These are phyloP conservation scores for Spinellus fusiger DNA, from an alignment of 192 early-diverging fungal species.

Conservation along the genomic window DNA sequence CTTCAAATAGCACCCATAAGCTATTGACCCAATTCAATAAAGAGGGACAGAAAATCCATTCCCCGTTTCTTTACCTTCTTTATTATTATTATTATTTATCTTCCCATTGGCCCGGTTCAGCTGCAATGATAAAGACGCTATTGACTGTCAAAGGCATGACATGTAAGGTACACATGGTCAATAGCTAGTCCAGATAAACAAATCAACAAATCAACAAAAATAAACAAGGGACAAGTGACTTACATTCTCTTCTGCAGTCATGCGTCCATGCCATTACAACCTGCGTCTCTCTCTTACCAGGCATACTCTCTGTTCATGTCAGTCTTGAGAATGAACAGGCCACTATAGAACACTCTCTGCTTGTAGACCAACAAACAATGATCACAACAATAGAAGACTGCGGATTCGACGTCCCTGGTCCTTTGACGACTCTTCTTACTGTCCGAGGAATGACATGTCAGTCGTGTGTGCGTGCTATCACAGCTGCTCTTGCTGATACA, in stretches of 20 bases:
- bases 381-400: slow-evolving; percentile 56
- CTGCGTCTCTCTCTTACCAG: slow-evolving; percentile 39
- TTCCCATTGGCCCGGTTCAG: background rate
- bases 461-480: slow-evolving; percentile 73
- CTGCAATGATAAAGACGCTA: background rate
- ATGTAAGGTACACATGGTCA: background rate
- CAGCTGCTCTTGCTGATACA: slow-evolving; percentile 41
- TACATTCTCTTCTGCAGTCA: slow-evolving; percentile 35
- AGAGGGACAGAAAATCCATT: too few relatives aligned
- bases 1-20: too few relatives aligned
- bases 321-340: slow-evolving; percentile 43
- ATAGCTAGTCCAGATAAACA: background rate
- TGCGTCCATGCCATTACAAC: slow-evolving; percentile 67
- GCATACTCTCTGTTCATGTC: slow-evolving; percentile 50
- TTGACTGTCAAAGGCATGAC: background rate
- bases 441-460: slow-evolving; percentile 85
- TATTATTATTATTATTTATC: background rate
- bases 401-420: slow-evolving; percentile 55
- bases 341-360: slow-evolving; percentile 47
- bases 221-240: too few relatives aligned
- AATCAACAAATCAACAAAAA: background rate
- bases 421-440: slow-evolving; percentile 8
- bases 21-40: too few relatives aligned
- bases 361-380: slow-evolving; percentile 1
- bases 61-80: background rate